Conservation (phyloP, 805 yeast species). For the Spencermartinsiella europaea region DNA sequence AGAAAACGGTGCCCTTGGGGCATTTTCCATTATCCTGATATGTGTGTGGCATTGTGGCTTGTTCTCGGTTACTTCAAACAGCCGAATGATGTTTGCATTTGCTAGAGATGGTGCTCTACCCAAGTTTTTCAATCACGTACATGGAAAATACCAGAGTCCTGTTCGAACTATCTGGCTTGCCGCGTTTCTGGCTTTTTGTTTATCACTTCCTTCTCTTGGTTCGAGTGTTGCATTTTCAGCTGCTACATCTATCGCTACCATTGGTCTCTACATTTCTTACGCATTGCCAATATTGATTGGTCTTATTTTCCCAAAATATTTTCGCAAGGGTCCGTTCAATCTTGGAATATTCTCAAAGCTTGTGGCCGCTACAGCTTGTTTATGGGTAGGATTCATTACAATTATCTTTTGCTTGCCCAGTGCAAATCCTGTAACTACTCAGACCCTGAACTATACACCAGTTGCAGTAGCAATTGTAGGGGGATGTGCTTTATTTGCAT, state of each 20-base stretch:
- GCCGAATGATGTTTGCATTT: conserved; percentile 63
- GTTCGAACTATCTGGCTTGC: conserved; percentile 54
- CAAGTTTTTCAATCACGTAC: conserved; percentile 50
- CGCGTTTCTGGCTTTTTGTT: conserved; percentile 44
- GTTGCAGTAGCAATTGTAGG: conserved; percentile 62
- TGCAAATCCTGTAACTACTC: conserved; percentile 28
- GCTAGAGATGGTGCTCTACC: conserved; percentile 77
- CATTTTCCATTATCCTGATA: conserved; percentile 15
- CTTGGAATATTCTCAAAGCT: conserved; percentile 47
- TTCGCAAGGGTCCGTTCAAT: conserved; percentile 62
- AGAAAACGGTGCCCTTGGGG: conserved; percentile 19
- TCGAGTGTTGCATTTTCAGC: conserved; percentile 62
- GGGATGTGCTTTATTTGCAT: conserved; percentile 49
- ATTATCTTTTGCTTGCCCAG: conserved; percentile 59
- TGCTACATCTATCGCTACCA: conserved; percentile 58
- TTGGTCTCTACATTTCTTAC: conserved; percentile 62
- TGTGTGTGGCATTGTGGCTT: conserved; percentile 23
- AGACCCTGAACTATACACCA: conserved; percentile 63
- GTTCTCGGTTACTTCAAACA: conserved; percentile 31
- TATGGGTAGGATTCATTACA: conserved; percentile 51
- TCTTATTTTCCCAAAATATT: conserved; percentile 44
- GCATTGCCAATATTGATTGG: conserved; percentile 52
- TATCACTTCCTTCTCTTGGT: conserved; percentile 53
- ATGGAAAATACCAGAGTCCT: conserved; percentile 54
- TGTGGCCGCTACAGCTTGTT: conserved; percentile 43